A percentile compares a stretch with the other conserved stretches of the same genome.
Evolutionary conservation across 164 flowering plant species (phyloP).

Genomic region (Macadamia tetraphylla): DNA sequence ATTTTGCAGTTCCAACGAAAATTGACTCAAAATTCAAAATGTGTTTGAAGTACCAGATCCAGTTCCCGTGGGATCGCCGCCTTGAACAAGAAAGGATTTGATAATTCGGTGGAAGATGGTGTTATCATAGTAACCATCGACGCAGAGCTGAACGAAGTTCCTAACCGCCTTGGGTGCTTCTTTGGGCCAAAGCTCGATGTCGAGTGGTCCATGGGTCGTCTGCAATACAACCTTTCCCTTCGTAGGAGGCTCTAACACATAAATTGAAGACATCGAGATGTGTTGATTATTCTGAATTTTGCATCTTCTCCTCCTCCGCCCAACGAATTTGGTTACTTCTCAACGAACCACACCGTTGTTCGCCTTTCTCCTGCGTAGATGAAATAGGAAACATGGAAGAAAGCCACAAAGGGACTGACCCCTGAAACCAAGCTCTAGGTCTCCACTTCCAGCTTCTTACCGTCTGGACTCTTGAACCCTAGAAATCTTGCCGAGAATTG

Average conservation of each 20-base stretch:
- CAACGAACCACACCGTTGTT: background rate
- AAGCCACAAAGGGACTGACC: too few species aligned
- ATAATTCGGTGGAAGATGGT: constrained; percentile 91
- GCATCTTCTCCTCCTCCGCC: background rate
- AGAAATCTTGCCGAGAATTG: too few species aligned
- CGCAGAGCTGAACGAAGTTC: constrained; percentile 92
- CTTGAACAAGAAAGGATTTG: constrained; percentile 80
- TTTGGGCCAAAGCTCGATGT: constrained; percentile 97
- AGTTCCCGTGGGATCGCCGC: constrained; percentile 90
- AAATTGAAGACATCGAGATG: constrained; percentile 62
- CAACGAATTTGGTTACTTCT: background rate
- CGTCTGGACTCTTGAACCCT: too few species aligned
- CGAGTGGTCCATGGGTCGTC: constrained; percentile 78
- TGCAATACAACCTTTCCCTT: constrained; percentile 80
- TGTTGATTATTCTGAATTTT: background rate
- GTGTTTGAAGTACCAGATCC: constrained; percentile 51
- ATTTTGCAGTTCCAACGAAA: background rate
- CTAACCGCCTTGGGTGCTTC: constrained; percentile 92
- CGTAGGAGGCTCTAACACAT: constrained; percentile 91
- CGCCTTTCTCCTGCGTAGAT: too few species aligned
- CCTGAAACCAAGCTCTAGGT: too few species aligned
- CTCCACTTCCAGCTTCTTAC: too few species aligned
- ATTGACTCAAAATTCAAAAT: background rate
- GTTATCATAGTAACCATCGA: constrained; percentile 83
- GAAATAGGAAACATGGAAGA: too few species aligned